phyloP scores from a whole-genome alignment of 2,329 filamentous ascomycete species.

The Botrytis byssoidea region DNA sequence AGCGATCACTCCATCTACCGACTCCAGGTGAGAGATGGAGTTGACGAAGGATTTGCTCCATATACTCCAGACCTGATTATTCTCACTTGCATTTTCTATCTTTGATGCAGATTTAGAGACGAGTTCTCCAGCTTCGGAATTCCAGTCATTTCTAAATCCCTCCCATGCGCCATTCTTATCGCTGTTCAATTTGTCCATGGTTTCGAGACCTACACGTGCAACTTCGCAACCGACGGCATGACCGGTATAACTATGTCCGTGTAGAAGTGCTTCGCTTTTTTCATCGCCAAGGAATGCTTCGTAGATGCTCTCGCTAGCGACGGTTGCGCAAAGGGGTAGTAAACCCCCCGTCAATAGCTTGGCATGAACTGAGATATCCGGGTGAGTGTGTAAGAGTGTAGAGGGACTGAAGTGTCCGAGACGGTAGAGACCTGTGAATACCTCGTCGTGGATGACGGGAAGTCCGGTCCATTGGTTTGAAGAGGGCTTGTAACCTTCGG shows the following conservation, averaged over 20 bases:
- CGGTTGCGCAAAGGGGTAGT: slow-evolving; percentile 72
- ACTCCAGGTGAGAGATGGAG: slow-evolving; percentile 53
- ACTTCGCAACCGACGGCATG: slow-evolving; percentile 80
- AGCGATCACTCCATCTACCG: slow-evolving; percentile 66
- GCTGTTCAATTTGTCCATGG: slow-evolving; percentile 58
- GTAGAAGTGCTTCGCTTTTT: slow-evolving; percentile 76
- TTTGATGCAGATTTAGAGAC: background rate
- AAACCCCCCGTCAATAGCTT: slow-evolving; percentile 82
- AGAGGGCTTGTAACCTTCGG: slow-evolving; percentile 26
- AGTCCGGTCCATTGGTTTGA: slow-evolving; percentile 64
- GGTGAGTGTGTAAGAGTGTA: slow-evolving; percentile 64
- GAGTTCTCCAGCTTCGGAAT: background rate
- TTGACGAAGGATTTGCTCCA: slow-evolving; percentile 64
- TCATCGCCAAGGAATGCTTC: slow-evolving; percentile 66
- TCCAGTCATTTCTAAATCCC: slow-evolving; percentile 52
- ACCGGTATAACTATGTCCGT: slow-evolving; percentile 85
- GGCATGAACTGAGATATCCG: slow-evolving; percentile 78
- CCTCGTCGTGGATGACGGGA: slow-evolving; percentile 80
- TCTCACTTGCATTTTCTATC: background rate
- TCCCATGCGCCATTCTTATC: slow-evolving; percentile 56
- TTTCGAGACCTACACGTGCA: slow-evolving; percentile 62
- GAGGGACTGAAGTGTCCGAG: slow-evolving; percentile 71
- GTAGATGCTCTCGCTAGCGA: slow-evolving; percentile 73
- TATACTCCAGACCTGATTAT: slow-evolving; percentile 58
- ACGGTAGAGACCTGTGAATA: slow-evolving; percentile 83